Evolutionary conservation across 805 yeast genomes (phyloP), one percentile per base, ranked within the genome.

Genomic region (Metahyphopichia silvanorum): DNA sequence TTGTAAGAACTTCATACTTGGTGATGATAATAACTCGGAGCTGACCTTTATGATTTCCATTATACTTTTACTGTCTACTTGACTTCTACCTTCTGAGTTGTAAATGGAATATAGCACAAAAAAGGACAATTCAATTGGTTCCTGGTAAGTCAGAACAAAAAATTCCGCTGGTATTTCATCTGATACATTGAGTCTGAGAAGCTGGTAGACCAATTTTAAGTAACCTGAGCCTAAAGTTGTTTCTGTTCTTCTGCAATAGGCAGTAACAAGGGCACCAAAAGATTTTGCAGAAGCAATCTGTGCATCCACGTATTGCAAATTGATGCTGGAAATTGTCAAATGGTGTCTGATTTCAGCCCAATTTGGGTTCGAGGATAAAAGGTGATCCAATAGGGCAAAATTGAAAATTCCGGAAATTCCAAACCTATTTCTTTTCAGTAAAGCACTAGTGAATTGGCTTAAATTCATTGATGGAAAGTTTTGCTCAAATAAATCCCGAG

Each of bases 241-340:
- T 6, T 56, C 56, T 46, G 60, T 44, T 27, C 61, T 65, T 39
- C 77, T 72, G 37, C 83, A 71, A 46, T 63, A 80, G 0, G 91
- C 76, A 0, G 91, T 79, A 15, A 86, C 40, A 21, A 88, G 62
- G 1, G 93, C 87, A 31, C 91, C 88, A 73, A 86, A 78, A 0
- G 94, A 74, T 45, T 81, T 82, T 3, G 86, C 82, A 14, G 84
- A 74, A 4, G 76, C 64, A 11, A 80, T 65, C 47, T 87, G 95
- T 1, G 89, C 71, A 25, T 78, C 70, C 6, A 77, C 69, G 44
- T 69, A 71, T 40, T 86, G 86, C 30, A 78, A 49, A 45, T 81
- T 80, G 27, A 79, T 55, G 38, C 88, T 79, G 1, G 83, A 77
- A 1, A 69, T 64, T 2, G 73, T 55, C 4, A 86, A 69, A 24